Percentiles rank a stretch among this genome's conserved stretches.
These are phyloP conservation scores for Mucor saturninus DNA, from an alignment of 371 early-diverging fungal genomes.

Conservation along the genomic window DNA sequence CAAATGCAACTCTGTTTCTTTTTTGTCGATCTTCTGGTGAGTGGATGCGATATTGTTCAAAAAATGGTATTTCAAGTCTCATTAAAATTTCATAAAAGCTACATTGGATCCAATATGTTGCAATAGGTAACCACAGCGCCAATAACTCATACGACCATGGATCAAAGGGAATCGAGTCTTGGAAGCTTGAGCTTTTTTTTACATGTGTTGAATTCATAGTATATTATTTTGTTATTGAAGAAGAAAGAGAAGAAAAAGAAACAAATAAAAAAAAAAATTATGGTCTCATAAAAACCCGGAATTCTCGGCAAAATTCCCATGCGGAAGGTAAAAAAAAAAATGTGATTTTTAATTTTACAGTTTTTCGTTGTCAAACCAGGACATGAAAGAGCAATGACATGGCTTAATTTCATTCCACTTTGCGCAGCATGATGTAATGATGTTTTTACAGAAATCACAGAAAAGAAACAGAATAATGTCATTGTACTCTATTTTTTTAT, in stretches of 20 bases:
- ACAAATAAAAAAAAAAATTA: constrained; percentile 12
- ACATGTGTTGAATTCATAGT: constrained; percentile 6
- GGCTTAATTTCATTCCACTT: no score
- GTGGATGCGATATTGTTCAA: constrained; percentile 74
- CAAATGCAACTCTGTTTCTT: constrained; percentile 62
- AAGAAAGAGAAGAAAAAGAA: constrained; percentile 2
- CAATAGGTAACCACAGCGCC: constrained; percentile 64
- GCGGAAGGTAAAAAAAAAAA: no score
- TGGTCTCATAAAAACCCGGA: constrained; percentile 15
- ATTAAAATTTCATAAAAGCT: constrained; percentile 65
- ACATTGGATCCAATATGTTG: constrained; percentile 71
- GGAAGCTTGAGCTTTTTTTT: not conserved
- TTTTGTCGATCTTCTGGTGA: constrained; percentile 61
- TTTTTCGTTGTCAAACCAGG: no score
- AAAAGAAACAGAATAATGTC: no score
- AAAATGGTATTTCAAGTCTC: constrained; percentile 57
- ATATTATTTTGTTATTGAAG: not conserved
- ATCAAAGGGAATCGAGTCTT: constrained; percentile 8
- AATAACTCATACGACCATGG: constrained; percentile 55
- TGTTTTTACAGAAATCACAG: no score
- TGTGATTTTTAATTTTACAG: no score
- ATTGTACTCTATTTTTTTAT: no score
- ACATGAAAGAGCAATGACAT: no score
- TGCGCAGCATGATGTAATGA: no score
- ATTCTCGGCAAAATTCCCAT: not conserved